phyloP scores from a whole-genome alignment of 2,329 filamentous ascomycete species.

The Colletotrichum gloeosporioides region DNA sequence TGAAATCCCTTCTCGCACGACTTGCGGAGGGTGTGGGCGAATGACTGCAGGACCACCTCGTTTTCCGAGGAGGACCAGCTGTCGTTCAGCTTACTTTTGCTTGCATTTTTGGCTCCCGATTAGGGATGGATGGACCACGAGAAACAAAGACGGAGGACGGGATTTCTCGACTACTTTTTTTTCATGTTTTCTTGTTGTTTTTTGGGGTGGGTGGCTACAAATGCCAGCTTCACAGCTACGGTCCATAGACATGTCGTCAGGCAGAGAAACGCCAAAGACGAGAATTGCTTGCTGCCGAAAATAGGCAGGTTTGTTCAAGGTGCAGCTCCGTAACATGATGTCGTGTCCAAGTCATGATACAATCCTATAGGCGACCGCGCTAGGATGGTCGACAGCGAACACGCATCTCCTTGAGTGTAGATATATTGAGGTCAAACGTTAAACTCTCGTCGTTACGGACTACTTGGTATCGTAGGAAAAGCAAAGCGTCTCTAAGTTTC shows the following conservation, averaged over 20 bases:
- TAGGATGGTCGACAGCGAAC: neutral
- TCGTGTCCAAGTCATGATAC: neutral
- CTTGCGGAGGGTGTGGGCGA: neutral
- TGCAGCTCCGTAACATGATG: neutral
- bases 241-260: neutral
- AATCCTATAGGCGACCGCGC: neutral
- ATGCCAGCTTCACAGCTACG: constrained; percentile 1
- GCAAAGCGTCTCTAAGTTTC: neutral
- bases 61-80: neutral
- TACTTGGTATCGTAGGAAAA: neutral
- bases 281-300: neutral
- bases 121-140: neutral
- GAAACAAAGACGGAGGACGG: neutral
- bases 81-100: neutral
- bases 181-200: neutral
- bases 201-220: neutral
- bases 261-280: neutral
- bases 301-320: neutral
- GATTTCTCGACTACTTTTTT: neutral
- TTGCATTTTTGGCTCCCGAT: neutral
- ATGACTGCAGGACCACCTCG: neutral
- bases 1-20: neutral
- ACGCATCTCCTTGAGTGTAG: neutral
- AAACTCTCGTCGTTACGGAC: neutral
- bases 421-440: neutral